Percentiles rank a stretch among this genome's conserved stretches.
Conservation (phyloP, 495 filamentous ascomycete genomes). For the Cetradonia linearis region DNA sequence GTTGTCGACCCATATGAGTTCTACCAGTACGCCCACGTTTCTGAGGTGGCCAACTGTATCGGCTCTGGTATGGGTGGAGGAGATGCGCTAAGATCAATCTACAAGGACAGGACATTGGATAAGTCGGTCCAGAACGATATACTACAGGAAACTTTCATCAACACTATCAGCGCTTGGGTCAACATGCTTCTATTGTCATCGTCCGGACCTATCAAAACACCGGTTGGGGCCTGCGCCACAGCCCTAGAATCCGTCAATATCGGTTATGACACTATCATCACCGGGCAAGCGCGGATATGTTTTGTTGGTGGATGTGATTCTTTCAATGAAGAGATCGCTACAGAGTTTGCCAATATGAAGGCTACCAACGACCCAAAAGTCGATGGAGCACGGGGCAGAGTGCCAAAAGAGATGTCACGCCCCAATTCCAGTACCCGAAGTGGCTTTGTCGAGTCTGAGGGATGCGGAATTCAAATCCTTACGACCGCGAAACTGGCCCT, state of each 20-base stretch:
- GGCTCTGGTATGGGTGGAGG: constrained; percentile 22
- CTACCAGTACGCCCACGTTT: constrained; percentile 24
- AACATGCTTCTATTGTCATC: constrained; percentile 26
- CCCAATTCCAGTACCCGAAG: constrained; percentile 18
- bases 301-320: constrained; percentile 26
- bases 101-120: constrained; percentile 20
- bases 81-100: constrained; percentile 14
- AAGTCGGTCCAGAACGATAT: constrained; percentile 22
- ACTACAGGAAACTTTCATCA: constrained; percentile 23
- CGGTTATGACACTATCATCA: too few relatives aligned
- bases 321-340: constrained; percentile 18
- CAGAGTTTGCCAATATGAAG: constrained; percentile 25
- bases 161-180: constrained; percentile 24
- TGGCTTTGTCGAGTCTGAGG: constrained; percentile 24
- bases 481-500: constrained; percentile 23
- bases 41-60: constrained; percentile 24
- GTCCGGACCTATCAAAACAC: constrained; percentile 23
- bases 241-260: constrained; percentile 21
- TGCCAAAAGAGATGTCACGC: constrained; percentile 25
- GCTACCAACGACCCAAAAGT: constrained; percentile 20
- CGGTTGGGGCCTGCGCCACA: constrained; percentile 25
- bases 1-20: constrained; percentile 25
- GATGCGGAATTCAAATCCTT: constrained; percentile 23
- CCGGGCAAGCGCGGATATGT: constrained; percentile 19
- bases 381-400: constrained; percentile 13